Base-by-base conservation (phyloP, 805 yeast genomes). In the Brettanomyces naardenensis region DNA sequence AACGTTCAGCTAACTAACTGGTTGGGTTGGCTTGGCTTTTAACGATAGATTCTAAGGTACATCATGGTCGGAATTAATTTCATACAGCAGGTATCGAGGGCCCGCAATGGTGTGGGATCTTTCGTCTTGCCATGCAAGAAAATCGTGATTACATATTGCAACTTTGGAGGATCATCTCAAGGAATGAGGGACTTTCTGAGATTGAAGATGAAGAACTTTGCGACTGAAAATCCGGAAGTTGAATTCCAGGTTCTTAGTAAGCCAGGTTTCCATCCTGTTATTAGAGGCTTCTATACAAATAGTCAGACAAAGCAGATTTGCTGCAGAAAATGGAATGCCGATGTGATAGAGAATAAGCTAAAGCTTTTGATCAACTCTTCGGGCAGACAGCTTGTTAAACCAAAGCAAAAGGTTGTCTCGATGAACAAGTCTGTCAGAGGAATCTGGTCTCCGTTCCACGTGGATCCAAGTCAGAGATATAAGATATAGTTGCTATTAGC, bases 391-490 rank as follows among this genome's bases (percentile, higher is more conserved):
- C 55, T 80, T 37, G 59, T 65, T 47, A 78, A 77, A 52, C 82
- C 82, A 59, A 76, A 67, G 48, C 78, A 84, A 54, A 81, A 86
- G 41, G 97, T 92, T 26, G 73, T 78, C 59, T 80, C 95, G 30
- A 62, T 72, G 44, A 92, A 90, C 57, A 74, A 72, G 38, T 78
- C 94, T 40, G 88, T 90, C 14, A 82, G 98, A 70, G 98, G 98
- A 53, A 71, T 92, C 35, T 92, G 98, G 98, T 88, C 97, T 33
- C 98, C 98, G 41, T 69, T 90, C 67, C 96, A 89, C 55, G 80
- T 73, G 36, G 75, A 70, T 39, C 69, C 73, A 44, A 56, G 60
- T 28, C 64, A 56, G 42, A 68, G 80, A 54, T 66, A 64, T 57
- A 68, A 63, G 51, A 59, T 72, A 28, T 71, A 57, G 54, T 7